These are phyloP conservation scores for Fusarium austroafricanum DNA, from an alignment of 2,329 filamentous ascomycete genomes.

Conservation along the genomic window DNA sequence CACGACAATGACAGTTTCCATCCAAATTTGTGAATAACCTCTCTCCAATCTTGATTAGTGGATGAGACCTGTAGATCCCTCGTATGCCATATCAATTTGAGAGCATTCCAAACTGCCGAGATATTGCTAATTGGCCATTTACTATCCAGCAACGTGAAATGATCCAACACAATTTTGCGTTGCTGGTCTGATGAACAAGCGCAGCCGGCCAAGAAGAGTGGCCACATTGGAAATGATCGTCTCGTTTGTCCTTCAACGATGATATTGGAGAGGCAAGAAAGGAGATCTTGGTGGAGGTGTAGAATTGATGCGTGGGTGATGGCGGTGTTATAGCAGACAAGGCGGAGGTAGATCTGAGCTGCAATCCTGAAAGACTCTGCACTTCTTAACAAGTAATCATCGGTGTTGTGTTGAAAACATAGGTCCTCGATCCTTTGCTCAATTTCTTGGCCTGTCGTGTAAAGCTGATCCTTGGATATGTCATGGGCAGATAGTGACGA, in stretches of 20 bases:
- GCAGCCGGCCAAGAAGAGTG: conserved; percentile 42
- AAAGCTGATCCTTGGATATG: conserved; percentile 14
- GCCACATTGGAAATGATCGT: conserved; percentile 44
- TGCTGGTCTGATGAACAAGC: conserved; percentile 39
- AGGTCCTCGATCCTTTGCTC: conserved; percentile 21
- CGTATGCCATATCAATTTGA: conserved; percentile 40
- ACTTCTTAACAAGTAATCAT: conserved; percentile 36
- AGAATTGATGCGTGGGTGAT: conserved; percentile 33
- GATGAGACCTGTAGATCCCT: conserved; percentile 26
- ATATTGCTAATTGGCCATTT: conserved; percentile 45
- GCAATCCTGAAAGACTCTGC: conserved; percentile 41
- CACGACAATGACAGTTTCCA: conserved; percentile 38
- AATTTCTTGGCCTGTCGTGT: conserved; percentile 24
- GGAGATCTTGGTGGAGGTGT: conserved; percentile 23
- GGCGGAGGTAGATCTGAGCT: conserved; percentile 39
- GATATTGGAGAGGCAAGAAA: conserved; percentile 33
- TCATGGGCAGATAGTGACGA: conserved; percentile 25
- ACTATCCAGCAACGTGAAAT: conserved; percentile 37
- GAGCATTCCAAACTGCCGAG: conserved; percentile 39
- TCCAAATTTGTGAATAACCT: conserved; percentile 42
- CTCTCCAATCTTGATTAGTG: conserved; percentile 39
- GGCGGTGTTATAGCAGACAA: conserved; percentile 37
- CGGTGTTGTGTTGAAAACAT: neutral
- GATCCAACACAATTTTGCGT: conserved; percentile 36
- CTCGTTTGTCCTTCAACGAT: conserved; percentile 38